Conservation (phyloP, 257 asterid genomes). For the Linaria vulgaris region DNA sequence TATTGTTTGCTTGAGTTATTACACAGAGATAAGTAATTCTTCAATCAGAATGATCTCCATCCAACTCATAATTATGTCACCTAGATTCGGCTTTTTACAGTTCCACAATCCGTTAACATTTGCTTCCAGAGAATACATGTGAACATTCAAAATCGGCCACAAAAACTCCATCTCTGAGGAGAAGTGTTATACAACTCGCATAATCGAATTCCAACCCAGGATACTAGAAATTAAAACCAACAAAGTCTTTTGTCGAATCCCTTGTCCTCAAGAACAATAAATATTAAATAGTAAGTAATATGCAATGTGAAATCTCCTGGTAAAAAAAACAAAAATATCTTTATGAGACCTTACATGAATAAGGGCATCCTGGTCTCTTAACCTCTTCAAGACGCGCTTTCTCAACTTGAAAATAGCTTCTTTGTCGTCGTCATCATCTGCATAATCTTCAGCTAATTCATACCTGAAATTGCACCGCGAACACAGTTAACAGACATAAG, state of each 20-base stretch:
- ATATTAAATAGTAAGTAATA: too few relatives aligned
- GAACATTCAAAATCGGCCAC: constrained; percentile 3
- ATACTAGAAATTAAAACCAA: too few relatives aligned
- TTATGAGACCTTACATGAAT: constrained; percentile 38
- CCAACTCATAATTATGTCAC: not conserved
- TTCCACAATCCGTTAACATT: not conserved
- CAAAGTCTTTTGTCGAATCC: too few relatives aligned
- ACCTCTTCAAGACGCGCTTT: constrained; percentile 56
- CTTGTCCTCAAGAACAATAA: too few relatives aligned
- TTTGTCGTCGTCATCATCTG: constrained; percentile 70
- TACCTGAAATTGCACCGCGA: constrained; percentile 40
- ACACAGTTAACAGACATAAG: not conserved
- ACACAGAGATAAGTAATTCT: not conserved
- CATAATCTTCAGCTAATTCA: constrained; percentile 61
- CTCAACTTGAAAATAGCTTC: constrained; percentile 50
- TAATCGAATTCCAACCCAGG: not conserved
- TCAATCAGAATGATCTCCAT: constrained; percentile 3
- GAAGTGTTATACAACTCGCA: not conserved
- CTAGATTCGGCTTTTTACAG: not conserved
- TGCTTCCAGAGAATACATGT: not conserved
- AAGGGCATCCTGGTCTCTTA: constrained; percentile 45
- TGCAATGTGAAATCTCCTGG: not conserved
- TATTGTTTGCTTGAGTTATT: too few relatives aligned
- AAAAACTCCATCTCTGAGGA: not conserved
- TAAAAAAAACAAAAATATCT: constrained; percentile 4